Evolutionary conservation across 2,329 filamentous ascomycete species (phyloP).

Genomic region (Penicillium palitans): DNA sequence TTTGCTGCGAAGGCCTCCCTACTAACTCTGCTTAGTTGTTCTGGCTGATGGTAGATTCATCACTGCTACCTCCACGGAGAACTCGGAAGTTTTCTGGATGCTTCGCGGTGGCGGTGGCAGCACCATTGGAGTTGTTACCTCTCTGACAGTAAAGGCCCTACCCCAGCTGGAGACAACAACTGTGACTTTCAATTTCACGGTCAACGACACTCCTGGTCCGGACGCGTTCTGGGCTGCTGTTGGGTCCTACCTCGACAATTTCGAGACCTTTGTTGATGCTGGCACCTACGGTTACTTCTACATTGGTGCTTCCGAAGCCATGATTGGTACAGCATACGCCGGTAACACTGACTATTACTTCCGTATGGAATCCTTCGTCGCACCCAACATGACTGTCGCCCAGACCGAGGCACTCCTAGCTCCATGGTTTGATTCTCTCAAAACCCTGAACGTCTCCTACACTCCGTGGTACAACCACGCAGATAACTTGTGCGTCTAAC

Average conservation of each 20-base stretch:
- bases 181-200: constrained; percentile 28
- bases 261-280: constrained; percentile 23
- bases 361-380: constrained; percentile 28
- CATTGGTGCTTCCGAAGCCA: constrained; percentile 16
- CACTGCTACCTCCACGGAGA: constrained; percentile 22
- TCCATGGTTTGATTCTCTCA: constrained; percentile 23
- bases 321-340: constrained; percentile 18
- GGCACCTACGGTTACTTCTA: constrained; percentile 28
- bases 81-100: constrained; percentile 52
- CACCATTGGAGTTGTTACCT: constrained; percentile 46
- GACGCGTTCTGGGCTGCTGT: constrained; percentile 23
- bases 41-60: constrained; percentile 22
- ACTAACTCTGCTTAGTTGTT: constrained; percentile 2
- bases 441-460: constrained; percentile 21
- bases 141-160: constrained; percentile 30
- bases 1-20: not conserved
- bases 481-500: constrained; percentile 23
- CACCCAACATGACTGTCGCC: constrained; percentile 23
- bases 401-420: constrained; percentile 21
- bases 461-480: constrained; percentile 24
- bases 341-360: constrained; percentile 27
- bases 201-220: constrained; percentile 18
- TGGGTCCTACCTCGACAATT: constrained; percentile 20
- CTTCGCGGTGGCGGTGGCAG: constrained; percentile 59
- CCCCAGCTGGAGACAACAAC: constrained; percentile 22